Conservation (phyloP, 1,284 basidiomycete genomes). For the Fomitopsis palustris region DNA sequence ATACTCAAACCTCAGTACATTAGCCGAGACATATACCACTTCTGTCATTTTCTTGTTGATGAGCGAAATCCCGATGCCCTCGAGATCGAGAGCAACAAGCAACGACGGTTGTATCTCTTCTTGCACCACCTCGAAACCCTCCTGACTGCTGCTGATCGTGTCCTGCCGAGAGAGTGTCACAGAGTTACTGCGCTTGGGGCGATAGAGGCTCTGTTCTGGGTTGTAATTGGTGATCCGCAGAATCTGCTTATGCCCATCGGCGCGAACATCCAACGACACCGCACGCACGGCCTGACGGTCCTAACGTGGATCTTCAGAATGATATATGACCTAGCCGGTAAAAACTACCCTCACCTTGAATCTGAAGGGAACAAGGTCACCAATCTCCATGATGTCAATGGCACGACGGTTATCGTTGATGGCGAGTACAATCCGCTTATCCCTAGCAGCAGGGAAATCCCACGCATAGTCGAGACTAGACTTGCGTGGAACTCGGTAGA, state of each 20-base stretch:
- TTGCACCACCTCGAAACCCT: constrained; percentile 87
- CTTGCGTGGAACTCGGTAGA: constrained; percentile 60
- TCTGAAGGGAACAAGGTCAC: constrained; percentile 88
- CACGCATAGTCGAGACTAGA: constrained; percentile 79
- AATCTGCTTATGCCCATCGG: constrained; percentile 85
- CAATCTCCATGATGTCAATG: constrained; percentile 96
- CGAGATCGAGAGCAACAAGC: constrained; percentile 74
- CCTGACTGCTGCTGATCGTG: constrained; percentile 63
- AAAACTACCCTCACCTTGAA: constrained; percentile 54
- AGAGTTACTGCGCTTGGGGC: constrained; percentile 63
- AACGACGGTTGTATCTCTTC: constrained; percentile 73
- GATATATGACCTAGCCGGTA: too few relatives aligned
- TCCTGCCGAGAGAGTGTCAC: constrained; percentile 62
- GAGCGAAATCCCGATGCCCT: constrained; percentile 91
- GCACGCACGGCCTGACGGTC: constrained; percentile 52
- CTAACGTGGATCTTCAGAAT: constrained; percentile 28
- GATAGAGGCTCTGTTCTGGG: constrained; percentile 86
- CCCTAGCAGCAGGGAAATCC: constrained; percentile 87
- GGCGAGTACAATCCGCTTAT: constrained; percentile 78
- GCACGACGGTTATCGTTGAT: constrained; percentile 67
- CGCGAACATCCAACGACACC: constrained; percentile 91
- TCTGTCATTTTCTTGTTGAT: constrained; percentile 89
- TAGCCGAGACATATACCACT: constrained; percentile 85
- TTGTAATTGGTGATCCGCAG: constrained; percentile 88
- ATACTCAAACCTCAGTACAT: constrained; percentile 85